Evolutionary conservation across 768 basidiomycete species (phyloP).

Genomic region (Suillus ampliporus): DNA sequence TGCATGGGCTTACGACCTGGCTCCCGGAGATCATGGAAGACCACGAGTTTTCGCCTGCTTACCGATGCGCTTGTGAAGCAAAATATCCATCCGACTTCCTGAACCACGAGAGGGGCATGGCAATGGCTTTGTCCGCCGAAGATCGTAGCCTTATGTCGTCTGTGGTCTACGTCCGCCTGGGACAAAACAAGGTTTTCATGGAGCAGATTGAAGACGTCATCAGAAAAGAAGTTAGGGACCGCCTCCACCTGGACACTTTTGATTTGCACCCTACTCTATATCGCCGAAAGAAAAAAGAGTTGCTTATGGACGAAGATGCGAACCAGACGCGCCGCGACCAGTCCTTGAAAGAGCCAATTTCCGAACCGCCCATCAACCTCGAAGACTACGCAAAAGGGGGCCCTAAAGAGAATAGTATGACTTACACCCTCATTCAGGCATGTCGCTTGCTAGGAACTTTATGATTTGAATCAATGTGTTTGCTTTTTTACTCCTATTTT

Average conservation of each 20-base stretch:
- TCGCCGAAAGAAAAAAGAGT: constrained; percentile 4
- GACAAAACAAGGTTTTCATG: constrained; percentile 44
- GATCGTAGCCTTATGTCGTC: constrained; percentile 39
- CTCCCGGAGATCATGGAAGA: constrained; percentile 15
- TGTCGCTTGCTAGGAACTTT: background rate
- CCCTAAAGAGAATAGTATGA: background rate
- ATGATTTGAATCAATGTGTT: background rate
- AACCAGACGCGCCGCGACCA: background rate
- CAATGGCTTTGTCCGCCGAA: constrained; percentile 41
- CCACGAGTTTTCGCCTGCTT: constrained; percentile 32
- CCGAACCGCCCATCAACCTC: background rate
- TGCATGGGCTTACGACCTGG: constrained; percentile 39
- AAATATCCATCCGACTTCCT: constrained; percentile 45
- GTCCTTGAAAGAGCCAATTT: background rate
- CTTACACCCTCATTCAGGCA: background rate
- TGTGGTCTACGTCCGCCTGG: constrained; percentile 41
- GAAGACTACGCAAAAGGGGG: background rate
- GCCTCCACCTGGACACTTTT: constrained; percentile 32
- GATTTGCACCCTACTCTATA: constrained; percentile 25
- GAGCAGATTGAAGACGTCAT: constrained; percentile 43
- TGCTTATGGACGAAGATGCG: background rate
- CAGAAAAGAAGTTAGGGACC: constrained; percentile 38
- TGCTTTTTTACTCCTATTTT: background rate
- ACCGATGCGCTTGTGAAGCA: constrained; percentile 43
- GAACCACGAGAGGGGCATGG: constrained; percentile 34